Conservation (phyloP, 2,329 filamentous ascomycete species). For the Stagonosporopsis rhizophila region DNA sequence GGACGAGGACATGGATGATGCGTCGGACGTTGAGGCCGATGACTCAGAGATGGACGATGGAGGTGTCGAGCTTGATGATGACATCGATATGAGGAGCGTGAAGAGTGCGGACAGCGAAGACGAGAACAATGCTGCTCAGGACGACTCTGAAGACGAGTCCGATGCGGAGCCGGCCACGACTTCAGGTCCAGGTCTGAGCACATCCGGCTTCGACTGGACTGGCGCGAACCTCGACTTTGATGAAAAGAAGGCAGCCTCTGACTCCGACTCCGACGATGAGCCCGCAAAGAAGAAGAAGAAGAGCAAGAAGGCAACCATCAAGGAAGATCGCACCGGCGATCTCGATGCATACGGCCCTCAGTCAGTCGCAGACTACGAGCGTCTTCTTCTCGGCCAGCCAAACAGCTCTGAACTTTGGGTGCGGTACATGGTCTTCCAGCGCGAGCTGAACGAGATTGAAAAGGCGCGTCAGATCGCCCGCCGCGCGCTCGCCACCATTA, state of each 20-base stretch:
- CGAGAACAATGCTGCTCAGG: constrained; percentile 45
- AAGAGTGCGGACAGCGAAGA: constrained; percentile 49
- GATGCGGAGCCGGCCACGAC: constrained; percentile 31
- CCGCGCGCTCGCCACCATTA: constrained; percentile 88
- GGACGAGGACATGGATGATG: constrained; percentile 49
- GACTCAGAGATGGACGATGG: constrained; percentile 53
- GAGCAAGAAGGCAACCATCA: constrained; percentile 75
- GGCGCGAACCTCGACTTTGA: constrained; percentile 63
- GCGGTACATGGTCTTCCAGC: constrained; percentile 98
- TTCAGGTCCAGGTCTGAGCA: constrained; percentile 65
- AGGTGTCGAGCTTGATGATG: constrained; percentile 49
- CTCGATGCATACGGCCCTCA: constrained; percentile 88
- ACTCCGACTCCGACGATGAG: constrained; percentile 62
- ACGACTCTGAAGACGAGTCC: constrained; percentile 45
- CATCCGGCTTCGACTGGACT: constrained; percentile 87
- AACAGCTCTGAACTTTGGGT: constrained; percentile 96
- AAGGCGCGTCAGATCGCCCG: constrained; percentile 90
- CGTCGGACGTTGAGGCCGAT: constrained; percentile 37
- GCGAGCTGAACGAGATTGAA: constrained; percentile 86
- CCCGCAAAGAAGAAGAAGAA: constrained; percentile 70
- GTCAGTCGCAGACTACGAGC: constrained; percentile 90
- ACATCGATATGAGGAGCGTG: constrained; percentile 55
- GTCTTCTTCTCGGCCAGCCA: constrained; percentile 87
- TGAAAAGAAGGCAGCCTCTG: constrained; percentile 62
- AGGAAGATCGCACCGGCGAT: constrained; percentile 90